phyloP scores from a whole-genome alignment of 176 grass and related monocot genomes.

The Rhynchospora breviuscula region DNA sequence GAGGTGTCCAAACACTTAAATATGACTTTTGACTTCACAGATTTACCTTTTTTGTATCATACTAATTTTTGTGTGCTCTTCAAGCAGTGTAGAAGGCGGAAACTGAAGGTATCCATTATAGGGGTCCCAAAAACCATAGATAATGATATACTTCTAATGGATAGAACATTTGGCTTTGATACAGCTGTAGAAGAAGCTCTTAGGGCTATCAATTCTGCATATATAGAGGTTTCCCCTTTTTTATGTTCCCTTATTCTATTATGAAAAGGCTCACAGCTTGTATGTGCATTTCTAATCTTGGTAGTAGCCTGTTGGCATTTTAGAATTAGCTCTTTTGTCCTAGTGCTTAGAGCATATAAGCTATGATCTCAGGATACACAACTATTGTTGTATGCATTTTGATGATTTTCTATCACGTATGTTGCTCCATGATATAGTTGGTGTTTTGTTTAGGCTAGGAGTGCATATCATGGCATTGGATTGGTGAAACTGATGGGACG shows the following conservation, averaged over 20 bases:
- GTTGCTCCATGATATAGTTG: background rate
- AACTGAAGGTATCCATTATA: constrained; percentile 85
- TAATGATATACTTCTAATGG: constrained; percentile 98
- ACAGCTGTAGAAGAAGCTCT: constrained; percentile 98
- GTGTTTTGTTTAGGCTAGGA: constrained; percentile 50
- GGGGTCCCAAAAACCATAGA: constrained; percentile 97
- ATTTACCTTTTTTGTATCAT: background rate
- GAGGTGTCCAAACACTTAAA: constrained; percentile 40
- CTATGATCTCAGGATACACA: background rate
- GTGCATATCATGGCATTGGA: constrained; percentile 96
- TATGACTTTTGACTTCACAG: constrained; percentile 8
- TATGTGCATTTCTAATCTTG: constrained; percentile 7
- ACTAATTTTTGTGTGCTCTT: background rate
- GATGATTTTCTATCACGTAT: background rate
- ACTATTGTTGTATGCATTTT: constrained; percentile 21
- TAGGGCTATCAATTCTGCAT: constrained; percentile 87
- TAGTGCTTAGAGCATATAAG: background rate
- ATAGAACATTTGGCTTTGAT: constrained; percentile 98
- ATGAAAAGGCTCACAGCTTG: background rate
- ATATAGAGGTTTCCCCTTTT: constrained; percentile 61
- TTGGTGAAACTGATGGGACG: constrained; percentile 97
- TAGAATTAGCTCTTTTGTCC: background rate
- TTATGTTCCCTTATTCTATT: background rate
- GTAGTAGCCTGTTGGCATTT: constrained; percentile 6
- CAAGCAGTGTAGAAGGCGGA: constrained; percentile 81